phyloP scores from a whole-genome alignment of 78 protist species.

The Dictyostelium intermedium region DNA sequence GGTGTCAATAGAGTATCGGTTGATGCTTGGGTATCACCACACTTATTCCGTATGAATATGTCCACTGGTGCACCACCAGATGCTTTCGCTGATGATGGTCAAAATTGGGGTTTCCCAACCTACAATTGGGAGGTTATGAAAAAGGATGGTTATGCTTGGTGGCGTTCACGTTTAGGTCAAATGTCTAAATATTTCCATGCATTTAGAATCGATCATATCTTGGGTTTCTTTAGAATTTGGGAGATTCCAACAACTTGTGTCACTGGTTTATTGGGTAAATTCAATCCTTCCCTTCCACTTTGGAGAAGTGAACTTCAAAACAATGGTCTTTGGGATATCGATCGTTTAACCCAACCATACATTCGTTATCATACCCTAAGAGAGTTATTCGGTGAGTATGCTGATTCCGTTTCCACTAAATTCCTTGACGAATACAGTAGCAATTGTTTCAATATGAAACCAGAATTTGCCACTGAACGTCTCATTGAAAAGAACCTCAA shows the following conservation, averaged over 20 bases:
- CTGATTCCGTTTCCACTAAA: constrained; percentile 17
- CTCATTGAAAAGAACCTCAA: constrained; percentile 21
- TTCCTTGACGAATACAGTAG: constrained; percentile 33
- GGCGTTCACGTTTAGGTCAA: constrained; percentile 86
- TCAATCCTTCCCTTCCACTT: constrained; percentile 84
- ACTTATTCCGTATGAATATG: constrained; percentile 80
- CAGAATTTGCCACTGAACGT: constrained; percentile 52
- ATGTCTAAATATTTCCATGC: constrained; percentile 92
- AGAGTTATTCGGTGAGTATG: constrained; percentile 71
- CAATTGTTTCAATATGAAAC: constrained; percentile 27
- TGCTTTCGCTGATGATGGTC: constrained; percentile 88
- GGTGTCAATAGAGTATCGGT: constrained; percentile 87
- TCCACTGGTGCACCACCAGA: constrained; percentile 95
- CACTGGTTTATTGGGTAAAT: constrained; percentile 85
- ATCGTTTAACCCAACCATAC: constrained; percentile 77
- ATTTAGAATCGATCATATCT: constrained; percentile 93
- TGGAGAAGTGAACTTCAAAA: constrained; percentile 51
- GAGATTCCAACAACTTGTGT: constrained; percentile 72
- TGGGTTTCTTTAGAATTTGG: constrained; percentile 96
- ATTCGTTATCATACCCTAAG: constrained; percentile 70
- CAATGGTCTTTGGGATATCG: constrained; percentile 84
- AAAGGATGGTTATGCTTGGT: constrained; percentile 91
- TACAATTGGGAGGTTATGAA: constrained; percentile 92
- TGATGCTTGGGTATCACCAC: constrained; percentile 86
- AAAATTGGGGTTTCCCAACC: constrained; percentile 97